A percentile compares a stretch with the other conserved stretches of the same genome.
Evolutionary conservation across 768 basidiomycete genomes (phyloP).

Genomic region (Suillus occidentalis): DNA sequence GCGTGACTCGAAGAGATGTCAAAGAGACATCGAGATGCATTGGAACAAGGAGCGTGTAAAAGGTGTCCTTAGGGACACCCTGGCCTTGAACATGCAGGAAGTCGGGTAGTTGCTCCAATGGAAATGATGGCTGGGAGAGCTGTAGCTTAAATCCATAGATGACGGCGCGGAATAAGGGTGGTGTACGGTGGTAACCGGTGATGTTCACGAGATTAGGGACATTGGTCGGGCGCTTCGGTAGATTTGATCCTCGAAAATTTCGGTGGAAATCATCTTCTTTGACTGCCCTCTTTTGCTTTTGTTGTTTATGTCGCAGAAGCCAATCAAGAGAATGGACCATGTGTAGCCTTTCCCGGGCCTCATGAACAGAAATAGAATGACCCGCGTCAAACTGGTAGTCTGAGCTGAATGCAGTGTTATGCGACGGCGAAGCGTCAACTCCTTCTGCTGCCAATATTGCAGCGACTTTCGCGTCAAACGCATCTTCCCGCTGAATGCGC

Average conservation of each 20-base stretch:
- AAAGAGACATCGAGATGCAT: constrained; percentile 74
- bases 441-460: constrained; percentile 52
- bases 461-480: constrained; percentile 77
- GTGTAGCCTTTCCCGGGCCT: constrained; percentile 70
- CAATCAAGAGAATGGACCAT: constrained; percentile 74
- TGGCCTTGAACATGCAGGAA: constrained; percentile 68
- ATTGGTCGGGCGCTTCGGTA: constrained; percentile 29
- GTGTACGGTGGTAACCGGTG: constrained; percentile 32
- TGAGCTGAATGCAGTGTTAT: constrained; percentile 34
- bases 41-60: constrained; percentile 81
- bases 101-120: constrained; percentile 49
- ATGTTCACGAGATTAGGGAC: constrained; percentile 47
- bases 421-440: constrained; percentile 34
- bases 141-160: constrained; percentile 59
- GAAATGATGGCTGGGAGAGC: constrained; percentile 61
- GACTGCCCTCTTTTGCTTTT: constrained; percentile 44
- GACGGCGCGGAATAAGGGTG: constrained; percentile 73
- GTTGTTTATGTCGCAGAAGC: constrained; percentile 55
- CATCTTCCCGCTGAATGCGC: constrained; percentile 73
- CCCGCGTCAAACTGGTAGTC: constrained; percentile 64
- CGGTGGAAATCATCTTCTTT: constrained; percentile 50
- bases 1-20: constrained; percentile 54
- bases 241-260: constrained; percentile 41
- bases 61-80: constrained; percentile 65
- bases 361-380: constrained; percentile 68